Conservation (phyloP, 441 rosid genomes). For the Dalechampia spathulata region DNA sequence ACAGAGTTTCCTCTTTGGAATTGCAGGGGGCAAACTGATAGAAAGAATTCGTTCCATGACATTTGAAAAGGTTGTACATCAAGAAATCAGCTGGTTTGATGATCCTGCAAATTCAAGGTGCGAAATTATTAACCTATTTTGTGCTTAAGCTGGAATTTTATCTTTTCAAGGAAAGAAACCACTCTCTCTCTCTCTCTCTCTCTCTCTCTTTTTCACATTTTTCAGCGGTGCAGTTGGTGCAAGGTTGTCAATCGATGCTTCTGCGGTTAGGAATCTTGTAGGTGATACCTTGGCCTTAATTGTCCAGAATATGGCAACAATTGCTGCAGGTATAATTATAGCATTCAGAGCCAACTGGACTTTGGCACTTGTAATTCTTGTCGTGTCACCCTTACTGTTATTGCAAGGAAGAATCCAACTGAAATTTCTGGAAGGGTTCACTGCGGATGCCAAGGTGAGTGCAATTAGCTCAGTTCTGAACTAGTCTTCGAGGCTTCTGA, state of each 20-base stretch:
- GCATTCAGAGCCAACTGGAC: conserved; percentile 61
- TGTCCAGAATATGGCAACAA: conserved; percentile 47
- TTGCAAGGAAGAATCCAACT: conserved; percentile 42
- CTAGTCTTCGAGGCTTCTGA: neutral
- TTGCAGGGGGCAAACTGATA: conserved; percentile 45
- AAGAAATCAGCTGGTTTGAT: conserved; percentile 54
- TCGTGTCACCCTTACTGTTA: conserved; percentile 41
- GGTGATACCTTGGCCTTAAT: conserved; percentile 55
- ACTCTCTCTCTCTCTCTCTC: too few relatives aligned
- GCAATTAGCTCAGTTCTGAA: neutral
- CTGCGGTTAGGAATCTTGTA: conserved; percentile 41
- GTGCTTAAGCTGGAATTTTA: too few relatives aligned
- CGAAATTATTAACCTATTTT: neutral
- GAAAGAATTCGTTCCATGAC: conserved; percentile 34
- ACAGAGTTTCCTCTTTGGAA: conserved; percentile 39
- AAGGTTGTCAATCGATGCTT: conserved; percentile 59
- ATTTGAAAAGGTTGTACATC: conserved; percentile 45
- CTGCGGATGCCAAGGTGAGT: conserved; percentile 59
- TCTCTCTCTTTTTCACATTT: neutral
- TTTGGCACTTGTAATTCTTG: conserved; percentile 39
- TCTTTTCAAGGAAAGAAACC: too few relatives aligned
- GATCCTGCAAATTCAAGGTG: conserved; percentile 50
- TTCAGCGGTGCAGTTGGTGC: conserved; percentile 63
- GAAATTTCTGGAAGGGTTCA: conserved; percentile 48
- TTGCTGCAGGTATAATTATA: conserved; percentile 42